Conservation (phyloP, 192 early-diverging fungal species). For the Coemansia sp. region DNA sequence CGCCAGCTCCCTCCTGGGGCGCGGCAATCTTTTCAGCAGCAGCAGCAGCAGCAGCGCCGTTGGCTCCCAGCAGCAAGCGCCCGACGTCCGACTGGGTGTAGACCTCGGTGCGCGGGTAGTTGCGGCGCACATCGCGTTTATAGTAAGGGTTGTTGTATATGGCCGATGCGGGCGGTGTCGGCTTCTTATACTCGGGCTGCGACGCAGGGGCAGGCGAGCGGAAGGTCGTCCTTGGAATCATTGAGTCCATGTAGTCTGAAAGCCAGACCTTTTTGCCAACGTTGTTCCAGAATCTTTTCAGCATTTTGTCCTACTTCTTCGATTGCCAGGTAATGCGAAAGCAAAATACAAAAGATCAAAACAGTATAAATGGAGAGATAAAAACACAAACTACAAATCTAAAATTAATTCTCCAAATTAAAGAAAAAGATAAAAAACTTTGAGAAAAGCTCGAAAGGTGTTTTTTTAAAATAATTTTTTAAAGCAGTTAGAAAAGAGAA, state of each 20-base stretch:
- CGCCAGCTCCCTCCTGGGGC: not conserved
- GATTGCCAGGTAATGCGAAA: not conserved
- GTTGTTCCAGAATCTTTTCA: conserved; percentile 50
- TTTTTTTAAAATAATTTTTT: conserved; percentile 11
- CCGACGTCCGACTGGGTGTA: conserved; percentile 79
- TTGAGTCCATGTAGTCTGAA: conserved; percentile 61
- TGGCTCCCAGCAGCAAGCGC: conserved; percentile 51
- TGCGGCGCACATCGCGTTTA: conserved; percentile 84
- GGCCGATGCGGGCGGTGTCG: conserved; percentile 58
- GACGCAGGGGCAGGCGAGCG: conserved; percentile 63
- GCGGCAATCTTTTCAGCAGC: conserved; percentile 16
- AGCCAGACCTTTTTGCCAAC: conserved; percentile 50
- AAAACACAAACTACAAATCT: too few species aligned
- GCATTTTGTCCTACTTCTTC: conserved; percentile 14
- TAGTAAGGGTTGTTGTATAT: conserved; percentile 87
- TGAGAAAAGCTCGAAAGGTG: too few species aligned
- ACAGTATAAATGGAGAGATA: not conserved
- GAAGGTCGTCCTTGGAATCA: conserved; percentile 65
- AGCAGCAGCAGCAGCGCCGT: too few species aligned
- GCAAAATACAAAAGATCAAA: not conserved
- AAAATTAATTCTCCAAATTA: too few species aligned
- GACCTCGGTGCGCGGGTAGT: conserved; percentile 82
- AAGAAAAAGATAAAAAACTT: too few species aligned
- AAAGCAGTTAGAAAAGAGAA: not conserved
- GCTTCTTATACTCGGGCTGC: conserved; percentile 56